Conservation (phyloP, 2,329 filamentous ascomycete species). For the Talaromyces sp. region DNA sequence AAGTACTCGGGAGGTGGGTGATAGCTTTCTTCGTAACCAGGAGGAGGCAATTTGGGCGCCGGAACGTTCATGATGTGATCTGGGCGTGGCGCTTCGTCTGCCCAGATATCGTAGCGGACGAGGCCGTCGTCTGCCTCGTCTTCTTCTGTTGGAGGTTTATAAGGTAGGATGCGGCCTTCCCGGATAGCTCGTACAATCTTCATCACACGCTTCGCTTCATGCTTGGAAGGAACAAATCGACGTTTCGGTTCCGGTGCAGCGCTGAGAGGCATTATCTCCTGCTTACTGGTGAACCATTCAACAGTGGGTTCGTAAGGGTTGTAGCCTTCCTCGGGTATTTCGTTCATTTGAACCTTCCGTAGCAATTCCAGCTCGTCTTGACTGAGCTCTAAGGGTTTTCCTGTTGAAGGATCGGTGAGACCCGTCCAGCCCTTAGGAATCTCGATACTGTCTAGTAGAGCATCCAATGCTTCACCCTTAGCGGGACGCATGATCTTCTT, state of each 20-base stretch:
- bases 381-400: constrained; percentile 82
- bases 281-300: constrained; percentile 86
- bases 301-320: constrained; percentile 92
- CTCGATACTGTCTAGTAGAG: constrained; percentile 91
- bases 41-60: constrained; percentile 86
- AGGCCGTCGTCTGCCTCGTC: constrained; percentile 65
- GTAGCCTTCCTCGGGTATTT: constrained; percentile 80
- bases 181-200: constrained; percentile 95
- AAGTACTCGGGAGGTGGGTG: constrained; percentile 94
- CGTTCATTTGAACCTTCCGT: constrained; percentile 81
- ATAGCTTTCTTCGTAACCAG: constrained; percentile 92
- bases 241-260: constrained; percentile 93
- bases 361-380: constrained; percentile 85
- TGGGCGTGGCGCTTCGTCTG: constrained; percentile 75
- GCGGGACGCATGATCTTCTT: constrained; percentile 97
- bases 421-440: constrained; percentile 97
- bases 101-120: constrained; percentile 85
- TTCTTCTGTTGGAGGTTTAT: constrained; percentile 69
- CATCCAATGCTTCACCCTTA: constrained; percentile 87
- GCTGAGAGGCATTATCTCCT: constrained; percentile 91
- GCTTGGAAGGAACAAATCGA: constrained; percentile 91
- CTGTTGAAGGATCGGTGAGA: constrained; percentile 86
- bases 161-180: constrained; percentile 88
- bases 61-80: constrained; percentile 92
- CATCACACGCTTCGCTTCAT: constrained; percentile 93